Evolutionary conservation across 2,329 filamentous ascomycete species (phyloP), one percentile per base, ranked within the genome.

Genomic region (Xylaria sp.): DNA sequence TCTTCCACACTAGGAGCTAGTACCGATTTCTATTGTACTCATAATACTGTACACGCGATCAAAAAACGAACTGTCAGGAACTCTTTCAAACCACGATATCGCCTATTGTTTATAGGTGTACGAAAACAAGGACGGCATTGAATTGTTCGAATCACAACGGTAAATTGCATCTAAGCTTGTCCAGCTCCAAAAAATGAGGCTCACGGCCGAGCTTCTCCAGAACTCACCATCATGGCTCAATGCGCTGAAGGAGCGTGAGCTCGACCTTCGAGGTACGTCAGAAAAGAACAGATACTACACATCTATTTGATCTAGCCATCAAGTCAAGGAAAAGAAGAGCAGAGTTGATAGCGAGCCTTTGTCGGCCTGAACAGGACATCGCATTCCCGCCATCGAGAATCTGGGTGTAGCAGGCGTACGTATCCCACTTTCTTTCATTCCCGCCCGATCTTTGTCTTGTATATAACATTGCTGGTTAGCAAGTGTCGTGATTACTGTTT

Each of bases 261-360:
- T 99, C 82, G 94, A 98, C 87, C 93, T 99, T 78, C 91, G 96
- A 97, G 96, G 96, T 98, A 92, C 90, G 94, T 88, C 83, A 89
- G 92, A 92, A 93, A 97, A 93, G 93, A 90, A 87, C 93, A 95
- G 94, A 96, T 97, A 90, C 93, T 97, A 93, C 93, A 94, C 90
- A 69, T 69, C 67, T 71, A 69, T 69, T 72, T 73, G 72, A 72
- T 73, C 69, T 73, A 71, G 68, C 55, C 65, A 50, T 65, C 65
- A 69, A 72, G 69, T 35, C 64, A 71, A 71, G 63, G 62, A 60
- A 44, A 59, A 66, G n/a, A 55, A 82, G 90, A 90, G 88, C 92
- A 93, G 87, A 89, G 88, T 95, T 96, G 91, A 97, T 94, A 92
- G 84, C 88, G 86, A 86, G 84, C 82, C 68, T 83, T 84, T 84